Percentiles rank a stretch among this genome's conserved stretches.
phyloP scores from a whole-genome alignment of 2,329 filamentous ascomycete species.

The Colletotrichum phormii region DNA sequence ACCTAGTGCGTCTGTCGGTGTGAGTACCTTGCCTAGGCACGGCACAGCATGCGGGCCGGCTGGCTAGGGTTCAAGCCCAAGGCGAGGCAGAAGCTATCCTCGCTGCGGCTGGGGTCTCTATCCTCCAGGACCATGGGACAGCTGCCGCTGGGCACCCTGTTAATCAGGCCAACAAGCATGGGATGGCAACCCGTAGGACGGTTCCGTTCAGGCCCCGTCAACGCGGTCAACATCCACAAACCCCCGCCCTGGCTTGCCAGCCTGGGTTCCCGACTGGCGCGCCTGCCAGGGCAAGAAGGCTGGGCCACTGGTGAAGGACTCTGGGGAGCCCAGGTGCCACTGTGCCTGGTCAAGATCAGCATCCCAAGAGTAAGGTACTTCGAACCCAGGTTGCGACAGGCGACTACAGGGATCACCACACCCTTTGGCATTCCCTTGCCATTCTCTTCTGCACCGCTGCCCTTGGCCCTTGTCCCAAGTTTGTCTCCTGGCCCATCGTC shows the following conservation, averaged over 20 bases:
- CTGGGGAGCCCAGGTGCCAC: neutral
- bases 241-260: neutral
- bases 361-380: neutral
- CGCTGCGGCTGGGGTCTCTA: constrained; percentile 2
- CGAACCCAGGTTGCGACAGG: neutral
- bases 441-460: neutral
- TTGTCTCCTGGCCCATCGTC: neutral
- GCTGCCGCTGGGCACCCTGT: neutral
- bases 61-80: neutral
- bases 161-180: neutral
- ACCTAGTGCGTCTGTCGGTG: neutral
- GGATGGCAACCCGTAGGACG: neutral
- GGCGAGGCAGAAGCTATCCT: constrained; percentile 2
- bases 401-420: constrained; percentile 7
- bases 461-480: neutral
- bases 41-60: neutral
- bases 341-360: neutral
- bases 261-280: constrained; percentile 28
- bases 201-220: neutral
- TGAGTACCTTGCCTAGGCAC: neutral
- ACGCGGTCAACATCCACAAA: neutral
- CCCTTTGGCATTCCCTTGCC: constrained; percentile 9
- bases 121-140: constrained; percentile 14
- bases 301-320: neutral
- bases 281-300: constrained; percentile 11